Conservation (phyloP, 2,329 filamentous ascomycete genomes). For the Fusarium metavorans region DNA sequence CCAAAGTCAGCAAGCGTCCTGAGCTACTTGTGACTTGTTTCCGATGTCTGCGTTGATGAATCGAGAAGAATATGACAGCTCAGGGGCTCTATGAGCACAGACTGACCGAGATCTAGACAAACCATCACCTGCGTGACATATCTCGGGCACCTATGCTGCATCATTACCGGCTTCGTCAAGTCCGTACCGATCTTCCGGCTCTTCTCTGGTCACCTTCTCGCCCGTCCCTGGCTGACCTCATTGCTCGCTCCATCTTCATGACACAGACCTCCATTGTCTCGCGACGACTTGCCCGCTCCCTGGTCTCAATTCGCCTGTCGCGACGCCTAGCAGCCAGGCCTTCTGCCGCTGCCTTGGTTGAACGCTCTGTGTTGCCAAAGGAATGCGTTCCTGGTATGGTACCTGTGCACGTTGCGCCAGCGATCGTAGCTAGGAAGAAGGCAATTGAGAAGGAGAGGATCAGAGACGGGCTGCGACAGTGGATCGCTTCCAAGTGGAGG, state of each 20-base stretch:
- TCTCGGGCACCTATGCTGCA: slow-evolving; percentile 76
- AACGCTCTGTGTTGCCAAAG: slow-evolving; percentile 72
- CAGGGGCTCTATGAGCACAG: slow-evolving; percentile 8
- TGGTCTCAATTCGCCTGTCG: slow-evolving; percentile 74
- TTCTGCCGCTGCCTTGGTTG: slow-evolving; percentile 69
- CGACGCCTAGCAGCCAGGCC: slow-evolving; percentile 71
- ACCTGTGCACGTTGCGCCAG: slow-evolving; percentile 64
- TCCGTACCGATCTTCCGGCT: slow-evolving; percentile 65
- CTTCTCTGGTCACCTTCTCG: slow-evolving; percentile 68
- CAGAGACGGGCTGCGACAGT: slow-evolving; percentile 74
- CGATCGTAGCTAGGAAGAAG: slow-evolving; percentile 71
- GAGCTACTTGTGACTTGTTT: neutral
- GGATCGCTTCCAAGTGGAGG: slow-evolving; percentile 71
- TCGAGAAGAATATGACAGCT: neutral
- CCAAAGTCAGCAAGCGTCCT: slow-evolving; percentile 6
- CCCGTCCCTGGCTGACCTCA: slow-evolving; percentile 71
- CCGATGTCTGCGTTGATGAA: neutral
- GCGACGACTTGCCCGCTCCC: slow-evolving; percentile 70
- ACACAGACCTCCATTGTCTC: slow-evolving; percentile 75
- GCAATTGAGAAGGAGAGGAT: slow-evolving; percentile 75
- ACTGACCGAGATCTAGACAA: slow-evolving; percentile 60
- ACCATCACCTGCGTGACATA: slow-evolving; percentile 70
- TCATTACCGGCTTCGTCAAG: slow-evolving; percentile 68
- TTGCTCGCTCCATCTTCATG: slow-evolving; percentile 73
- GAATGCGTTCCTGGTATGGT: slow-evolving; percentile 68